These are phyloP conservation scores for Pecoramyces ruminantium DNA, from an alignment of 192 early-diverging fungal genomes.

Conservation along the genomic window DNA sequence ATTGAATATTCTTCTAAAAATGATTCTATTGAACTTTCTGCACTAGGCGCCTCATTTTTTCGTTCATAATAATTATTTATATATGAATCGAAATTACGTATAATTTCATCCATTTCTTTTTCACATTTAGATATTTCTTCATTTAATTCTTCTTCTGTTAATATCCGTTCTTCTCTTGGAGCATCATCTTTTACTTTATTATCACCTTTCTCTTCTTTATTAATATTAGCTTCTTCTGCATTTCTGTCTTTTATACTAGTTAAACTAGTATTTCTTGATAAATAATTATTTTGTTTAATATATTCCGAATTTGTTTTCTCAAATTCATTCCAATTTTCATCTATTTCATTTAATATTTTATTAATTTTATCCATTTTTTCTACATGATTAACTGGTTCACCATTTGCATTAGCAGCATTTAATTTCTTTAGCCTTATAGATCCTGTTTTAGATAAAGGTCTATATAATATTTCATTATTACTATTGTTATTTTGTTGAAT, in stretches of 20 bases:
- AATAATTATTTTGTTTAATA: neutral
- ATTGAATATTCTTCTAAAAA: neutral
- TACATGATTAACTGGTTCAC: neutral
- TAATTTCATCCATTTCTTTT: neutral
- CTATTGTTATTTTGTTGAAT: neutral
- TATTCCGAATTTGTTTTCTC: neutral
- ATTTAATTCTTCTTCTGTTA: neutral
- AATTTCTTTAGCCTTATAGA: neutral
- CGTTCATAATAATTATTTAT: neutral
- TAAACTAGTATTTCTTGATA: too few relatives aligned
- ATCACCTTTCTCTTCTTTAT: neutral
- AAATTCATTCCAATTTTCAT: neutral
- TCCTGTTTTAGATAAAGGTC: neutral
- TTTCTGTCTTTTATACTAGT: neutral
- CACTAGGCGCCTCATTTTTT: neutral
- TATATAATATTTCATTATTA: too few relatives aligned
- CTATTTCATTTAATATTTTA: neutral
- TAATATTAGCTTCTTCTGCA: neutral
- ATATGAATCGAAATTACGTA: neutral
- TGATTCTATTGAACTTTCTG: neutral
- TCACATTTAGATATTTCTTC: neutral
- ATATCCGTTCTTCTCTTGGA: neutral
- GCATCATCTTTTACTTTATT: neutral
- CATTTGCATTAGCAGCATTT: neutral
- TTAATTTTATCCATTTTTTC: neutral